Evolutionary conservation across 345 rosid genomes (phyloP).

Genomic region (Citrus glauca): DNA sequence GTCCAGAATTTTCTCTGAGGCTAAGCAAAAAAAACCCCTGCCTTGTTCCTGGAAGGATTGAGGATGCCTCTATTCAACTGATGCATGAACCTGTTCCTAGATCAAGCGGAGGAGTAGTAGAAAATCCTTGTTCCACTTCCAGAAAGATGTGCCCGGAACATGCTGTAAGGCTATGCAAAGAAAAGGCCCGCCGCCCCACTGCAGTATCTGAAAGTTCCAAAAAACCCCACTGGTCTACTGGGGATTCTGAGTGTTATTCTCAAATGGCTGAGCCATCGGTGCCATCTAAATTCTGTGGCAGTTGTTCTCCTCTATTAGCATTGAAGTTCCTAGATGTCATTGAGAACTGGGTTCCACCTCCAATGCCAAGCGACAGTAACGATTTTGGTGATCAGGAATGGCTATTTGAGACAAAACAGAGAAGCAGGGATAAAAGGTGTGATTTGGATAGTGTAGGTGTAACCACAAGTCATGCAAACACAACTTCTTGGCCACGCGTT

Average conservation of each 20-base stretch:
- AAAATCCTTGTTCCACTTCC: conserved; percentile 27
- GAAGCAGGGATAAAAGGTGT: conserved; percentile 3
- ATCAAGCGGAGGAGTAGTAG: conserved; percentile 21
- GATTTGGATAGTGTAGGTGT: conserved; percentile 8
- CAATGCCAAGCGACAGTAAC: conserved; percentile 8
- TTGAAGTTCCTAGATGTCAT: conserved; percentile 33
- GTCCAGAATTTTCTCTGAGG: conserved; percentile 7
- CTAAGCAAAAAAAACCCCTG: conserved; percentile 17
- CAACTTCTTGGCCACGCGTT: conserved; percentile 25
- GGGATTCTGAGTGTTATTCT: conserved; percentile 6
- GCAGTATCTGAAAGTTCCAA: neutral
- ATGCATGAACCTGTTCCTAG: conserved; percentile 17
- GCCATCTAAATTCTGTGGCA: conserved; percentile 18
- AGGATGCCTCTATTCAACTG: neutral
- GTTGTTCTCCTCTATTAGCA: conserved; percentile 33
- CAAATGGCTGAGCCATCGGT: neutral
- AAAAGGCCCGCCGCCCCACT: conserved; percentile 7
- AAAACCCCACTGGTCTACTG: conserved; percentile 9
- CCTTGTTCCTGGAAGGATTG: conserved; percentile 1
- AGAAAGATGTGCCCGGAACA: conserved; percentile 7
- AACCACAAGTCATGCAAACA: neutral
- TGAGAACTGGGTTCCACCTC: conserved; percentile 41
- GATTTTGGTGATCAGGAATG: conserved; percentile 34
- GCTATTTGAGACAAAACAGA: conserved; percentile 22
- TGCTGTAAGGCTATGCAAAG: conserved; percentile 15